Conservation (phyloP, 2,329 filamentous ascomycete species). For the Paecilomyces niveus region DNA sequence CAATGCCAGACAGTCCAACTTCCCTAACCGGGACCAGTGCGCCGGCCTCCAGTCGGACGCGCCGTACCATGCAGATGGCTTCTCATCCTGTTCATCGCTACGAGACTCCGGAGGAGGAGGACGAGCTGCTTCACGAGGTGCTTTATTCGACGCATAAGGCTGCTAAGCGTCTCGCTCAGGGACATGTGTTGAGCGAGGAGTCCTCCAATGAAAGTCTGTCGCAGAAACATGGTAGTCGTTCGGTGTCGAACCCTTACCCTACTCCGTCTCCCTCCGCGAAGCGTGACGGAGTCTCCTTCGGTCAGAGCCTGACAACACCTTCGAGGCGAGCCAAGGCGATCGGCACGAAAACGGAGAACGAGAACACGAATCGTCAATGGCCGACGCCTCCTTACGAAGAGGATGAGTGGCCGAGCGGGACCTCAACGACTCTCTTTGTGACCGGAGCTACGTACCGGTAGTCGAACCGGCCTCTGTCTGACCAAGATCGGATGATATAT, state of each 20-base stretch:
- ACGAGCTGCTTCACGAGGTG: conserved; percentile 88
- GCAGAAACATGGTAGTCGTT: conserved; percentile 15
- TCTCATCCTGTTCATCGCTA: conserved; percentile 73
- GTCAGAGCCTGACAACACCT: conserved; percentile 42
- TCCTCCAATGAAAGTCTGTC: conserved; percentile 52
- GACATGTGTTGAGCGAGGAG: conserved; percentile 23
- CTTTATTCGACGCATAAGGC: conserved; percentile 69
- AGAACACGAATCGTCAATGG: conserved; percentile 63
- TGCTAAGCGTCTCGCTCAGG: conserved; percentile 60
- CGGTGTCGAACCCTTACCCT: conserved; percentile 50
- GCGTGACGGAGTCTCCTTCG: conserved; percentile 68
- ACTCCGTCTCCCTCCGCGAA: conserved; percentile 76
- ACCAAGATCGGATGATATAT: not conserved
- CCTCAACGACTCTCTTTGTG: conserved; percentile 73
- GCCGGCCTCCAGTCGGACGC: conserved; percentile 71
- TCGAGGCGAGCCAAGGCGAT: conserved; percentile 64
- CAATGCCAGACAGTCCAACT: conserved; percentile 20
- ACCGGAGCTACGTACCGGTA: conserved; percentile 45
- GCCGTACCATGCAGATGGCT: conserved; percentile 65
- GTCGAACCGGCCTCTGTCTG: conserved; percentile 1
- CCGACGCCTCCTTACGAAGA: conserved; percentile 94
- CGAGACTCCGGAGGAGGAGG: conserved; percentile 92
- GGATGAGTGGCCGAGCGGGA: conserved; percentile 79
- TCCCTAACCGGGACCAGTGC: conserved; percentile 18
- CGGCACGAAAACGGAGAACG: conserved; percentile 48